Evolutionary conservation across 257 asterid species (phyloP).

Genomic region (Ligustrum vulgare): DNA sequence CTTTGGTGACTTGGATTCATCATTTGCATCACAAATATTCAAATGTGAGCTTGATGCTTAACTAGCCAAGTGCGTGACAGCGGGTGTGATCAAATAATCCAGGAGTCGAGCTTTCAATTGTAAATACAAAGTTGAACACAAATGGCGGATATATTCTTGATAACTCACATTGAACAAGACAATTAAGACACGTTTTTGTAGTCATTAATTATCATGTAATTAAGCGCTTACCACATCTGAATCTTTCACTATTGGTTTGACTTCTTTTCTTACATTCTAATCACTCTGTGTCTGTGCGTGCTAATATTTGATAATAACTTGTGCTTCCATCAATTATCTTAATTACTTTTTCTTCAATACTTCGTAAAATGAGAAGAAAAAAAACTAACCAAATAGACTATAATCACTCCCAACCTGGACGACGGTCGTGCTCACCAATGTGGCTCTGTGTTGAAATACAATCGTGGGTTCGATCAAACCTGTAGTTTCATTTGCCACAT

Average conservation of each 20-base stretch:
- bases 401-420: too few species aligned
- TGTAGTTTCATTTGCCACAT: not conserved
- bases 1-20: constrained; percentile 53
- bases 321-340: too few species aligned
- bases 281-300: too few species aligned
- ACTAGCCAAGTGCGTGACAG: not conserved
- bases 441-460: too few species aligned
- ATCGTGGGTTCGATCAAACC: too few species aligned
- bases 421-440: too few species aligned
- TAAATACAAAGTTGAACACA: not conserved
- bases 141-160: not conserved
- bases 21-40: constrained; percentile 53
- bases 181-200: too few species aligned
- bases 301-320: too few species aligned
- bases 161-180: not conserved
- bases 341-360: too few species aligned
- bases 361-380: too few species aligned
- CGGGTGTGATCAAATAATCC: not conserved
- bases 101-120: not conserved
- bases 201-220: not conserved
- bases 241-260: not conserved
- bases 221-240: not conserved
- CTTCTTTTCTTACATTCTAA: too few species aligned
- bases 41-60: constrained; percentile 60
- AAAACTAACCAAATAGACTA: too few species aligned